These are phyloP conservation scores for Colletotrichum truncatum DNA, from an alignment of 2,329 filamentous ascomycete species.

Conservation along the genomic window DNA sequence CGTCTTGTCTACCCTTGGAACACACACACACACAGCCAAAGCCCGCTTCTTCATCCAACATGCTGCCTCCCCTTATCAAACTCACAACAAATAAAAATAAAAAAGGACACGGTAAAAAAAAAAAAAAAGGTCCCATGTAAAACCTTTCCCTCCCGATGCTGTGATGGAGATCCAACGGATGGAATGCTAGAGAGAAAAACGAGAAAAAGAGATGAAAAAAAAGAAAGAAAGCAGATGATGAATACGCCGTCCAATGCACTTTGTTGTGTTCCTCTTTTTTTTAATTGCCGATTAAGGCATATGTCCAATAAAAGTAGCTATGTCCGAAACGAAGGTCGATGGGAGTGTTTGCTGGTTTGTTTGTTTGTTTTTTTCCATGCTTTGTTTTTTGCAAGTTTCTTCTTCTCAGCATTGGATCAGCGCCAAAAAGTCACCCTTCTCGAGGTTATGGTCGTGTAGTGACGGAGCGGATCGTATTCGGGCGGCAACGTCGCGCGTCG, in stretches of 20 bases:
- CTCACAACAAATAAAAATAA: too few relatives aligned
- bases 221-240: background rate
- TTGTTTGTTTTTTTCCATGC: background rate
- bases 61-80: background rate
- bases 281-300: background rate
- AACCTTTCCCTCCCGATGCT: background rate
- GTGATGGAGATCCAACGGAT: background rate
- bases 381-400: too few relatives aligned
- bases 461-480: constrained; percentile 9
- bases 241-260: constrained; percentile 10
- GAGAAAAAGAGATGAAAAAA: background rate
- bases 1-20: background rate
- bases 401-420: background rate
- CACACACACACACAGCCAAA: background rate
- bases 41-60: background rate
- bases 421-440: constrained; percentile 18
- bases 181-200: constrained; percentile 2
- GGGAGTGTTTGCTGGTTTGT: background rate
- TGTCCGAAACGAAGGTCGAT: constrained; percentile 9
- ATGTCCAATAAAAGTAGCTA: background rate
- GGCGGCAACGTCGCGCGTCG: constrained; percentile 15
- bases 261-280: background rate
- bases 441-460: constrained; percentile 11
- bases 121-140: background rate
- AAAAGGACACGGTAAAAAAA: too few relatives aligned